Evolutionary conservation across 1,139 yeast species (phyloP), one percentile per base, ranked within the genome.

Genomic region (Starmera stellimalicola): DNA sequence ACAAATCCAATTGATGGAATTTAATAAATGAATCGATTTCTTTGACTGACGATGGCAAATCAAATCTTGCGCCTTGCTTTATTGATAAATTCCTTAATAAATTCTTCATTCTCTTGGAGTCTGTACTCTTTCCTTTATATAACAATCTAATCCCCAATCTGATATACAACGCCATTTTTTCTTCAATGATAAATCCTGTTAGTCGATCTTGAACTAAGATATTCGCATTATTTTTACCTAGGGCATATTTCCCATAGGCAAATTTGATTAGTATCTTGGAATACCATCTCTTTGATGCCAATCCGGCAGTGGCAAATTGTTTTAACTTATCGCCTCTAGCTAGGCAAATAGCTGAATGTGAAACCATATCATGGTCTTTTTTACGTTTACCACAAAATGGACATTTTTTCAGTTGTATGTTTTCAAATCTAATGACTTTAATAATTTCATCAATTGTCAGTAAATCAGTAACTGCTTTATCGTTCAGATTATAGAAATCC

Each of bases 141-240:
- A 88, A 62, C 29, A 88, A 58, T 29, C 96, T 60, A 34, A 91
- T 88, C 0, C 97, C 98, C 24, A 91, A 55, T 36, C 95, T 65
- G 7, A 91, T 94, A 49, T 84, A 84, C 2, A 83, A 75, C 35
- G 91, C 80, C 83, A 91, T 91, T 48, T 87, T 85, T 50, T 91
- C 98, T 52, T 91, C 97, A 52, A 82, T 61, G 14, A 91, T 74
- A 33, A 82, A 71, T 0, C 98, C 98, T 0, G 95, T 81, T 27
- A 70, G 65, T 43, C 98, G 65, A 55, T 91, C 96, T 54, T 91
- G 97, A 3, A 91, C 97, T 34, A 91, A 63, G 27, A 91, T 91
- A 51, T 88, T 88, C 11, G 97, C 98, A 31, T 93, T 84, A 51
- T 88, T 84, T 26, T 87, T 80, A 1, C 98, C 98, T 20, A 88